These are phyloP conservation scores for Aegilops longissima DNA, from an alignment of 176 grass and related monocot species.

Conservation along the genomic window DNA sequence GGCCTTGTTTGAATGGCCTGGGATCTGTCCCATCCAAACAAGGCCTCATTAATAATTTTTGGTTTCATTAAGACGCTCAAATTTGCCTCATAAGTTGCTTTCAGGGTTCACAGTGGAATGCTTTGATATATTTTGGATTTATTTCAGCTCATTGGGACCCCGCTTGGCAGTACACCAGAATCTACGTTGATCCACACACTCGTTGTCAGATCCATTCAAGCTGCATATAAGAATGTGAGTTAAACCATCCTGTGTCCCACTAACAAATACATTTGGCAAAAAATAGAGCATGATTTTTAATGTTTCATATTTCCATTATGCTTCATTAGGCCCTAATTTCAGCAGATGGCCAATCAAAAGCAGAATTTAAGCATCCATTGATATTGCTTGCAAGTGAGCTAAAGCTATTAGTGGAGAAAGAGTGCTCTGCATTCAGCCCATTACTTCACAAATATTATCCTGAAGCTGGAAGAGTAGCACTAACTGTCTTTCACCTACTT, in stretches of 20 bases:
- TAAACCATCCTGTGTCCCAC: constrained; percentile 3
- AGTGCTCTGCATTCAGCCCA: constrained; percentile 57
- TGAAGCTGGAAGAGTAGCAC: constrained; percentile 62
- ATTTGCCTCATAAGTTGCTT: constrained; percentile 2
- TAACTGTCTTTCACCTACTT: constrained; percentile 63
- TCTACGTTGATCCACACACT: constrained; percentile 58
- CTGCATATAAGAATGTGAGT: constrained; percentile 73
- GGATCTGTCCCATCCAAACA: not conserved
- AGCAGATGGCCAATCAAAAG: constrained; percentile 46
- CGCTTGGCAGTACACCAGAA: constrained; percentile 38
- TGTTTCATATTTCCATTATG: constrained; percentile 8
- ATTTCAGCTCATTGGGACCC: constrained; percentile 56
- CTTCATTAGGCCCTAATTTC: constrained; percentile 50
- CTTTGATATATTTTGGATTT: constrained; percentile 23
- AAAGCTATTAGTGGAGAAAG: constrained; percentile 72
- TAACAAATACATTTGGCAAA: constrained; percentile 12
- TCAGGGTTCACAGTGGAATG: not conserved
- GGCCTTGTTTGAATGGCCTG: not conserved
- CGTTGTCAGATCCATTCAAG: constrained; percentile 69
- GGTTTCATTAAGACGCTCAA: not conserved
- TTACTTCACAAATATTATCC: constrained; percentile 61
- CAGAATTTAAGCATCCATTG: constrained; percentile 57
- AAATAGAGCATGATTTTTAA: not conserved
- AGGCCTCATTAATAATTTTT: not conserved
- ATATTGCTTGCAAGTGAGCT: constrained; percentile 63